These are phyloP conservation scores for Aspergillus homomorphus DNA, from an alignment of 495 filamentous ascomycete species.

Conservation along the genomic window DNA sequence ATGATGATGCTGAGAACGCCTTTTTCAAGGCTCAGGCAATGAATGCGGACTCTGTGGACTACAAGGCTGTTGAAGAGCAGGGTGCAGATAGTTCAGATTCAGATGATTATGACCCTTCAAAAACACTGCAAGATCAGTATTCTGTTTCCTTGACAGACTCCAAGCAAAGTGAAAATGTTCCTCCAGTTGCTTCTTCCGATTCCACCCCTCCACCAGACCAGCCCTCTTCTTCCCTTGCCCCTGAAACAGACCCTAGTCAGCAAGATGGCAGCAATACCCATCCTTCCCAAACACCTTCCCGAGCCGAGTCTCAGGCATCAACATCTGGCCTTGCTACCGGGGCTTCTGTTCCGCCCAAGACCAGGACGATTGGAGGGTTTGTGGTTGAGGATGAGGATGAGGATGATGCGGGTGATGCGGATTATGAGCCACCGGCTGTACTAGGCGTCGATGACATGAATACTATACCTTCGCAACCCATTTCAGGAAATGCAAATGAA, in stretches of 20 bases:
- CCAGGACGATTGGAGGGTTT: conserved; percentile 75
- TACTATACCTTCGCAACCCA: conserved; percentile 50
- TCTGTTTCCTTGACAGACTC: conserved; percentile 27
- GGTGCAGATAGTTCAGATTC: conserved; percentile 52
- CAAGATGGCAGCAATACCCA: conserved; percentile 24
- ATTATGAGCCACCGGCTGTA: conserved; percentile 55
- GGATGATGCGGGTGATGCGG: conserved; percentile 48
- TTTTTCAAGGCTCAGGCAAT: conserved; percentile 57
- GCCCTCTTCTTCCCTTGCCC: conserved; percentile 14
- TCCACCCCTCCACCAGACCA: conserved; percentile 20
- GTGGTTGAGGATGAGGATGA: conserved; percentile 70
- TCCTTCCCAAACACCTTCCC: conserved; percentile 36
- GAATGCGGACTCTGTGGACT: conserved; percentile 40
- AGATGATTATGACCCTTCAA: conserved; percentile 56
- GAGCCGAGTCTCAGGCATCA: conserved; percentile 39
- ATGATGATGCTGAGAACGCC: conserved; percentile 59
- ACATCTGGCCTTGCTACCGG: conserved; percentile 35
- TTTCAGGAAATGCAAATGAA: conserved; percentile 57
- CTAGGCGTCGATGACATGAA: conserved; percentile 45
- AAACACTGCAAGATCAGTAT: conserved; percentile 45
- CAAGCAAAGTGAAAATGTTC: conserved; percentile 26
- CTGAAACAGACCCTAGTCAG: conserved; percentile 31
- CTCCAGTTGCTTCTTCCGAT: conserved; percentile 23
- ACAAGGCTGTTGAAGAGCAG: conserved; percentile 43
- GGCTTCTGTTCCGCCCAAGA: conserved; percentile 47